phyloP scores from a whole-genome alignment of 176 grass and related monocot species.

The Avena atlantica region DNA sequence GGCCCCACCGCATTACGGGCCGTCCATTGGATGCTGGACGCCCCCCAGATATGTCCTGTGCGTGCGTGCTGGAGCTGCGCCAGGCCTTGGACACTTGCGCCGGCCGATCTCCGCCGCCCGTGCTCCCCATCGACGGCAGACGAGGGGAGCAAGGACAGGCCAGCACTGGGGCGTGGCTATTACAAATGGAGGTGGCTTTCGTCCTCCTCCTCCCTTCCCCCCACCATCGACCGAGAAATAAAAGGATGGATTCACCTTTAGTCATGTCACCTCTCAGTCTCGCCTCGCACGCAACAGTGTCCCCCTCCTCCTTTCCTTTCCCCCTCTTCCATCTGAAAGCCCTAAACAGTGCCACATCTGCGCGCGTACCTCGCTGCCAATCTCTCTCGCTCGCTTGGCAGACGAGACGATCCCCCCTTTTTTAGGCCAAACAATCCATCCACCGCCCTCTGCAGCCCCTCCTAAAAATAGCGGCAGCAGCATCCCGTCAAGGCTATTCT shows the following conservation, averaged over 20 bases:
- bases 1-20: slow-evolving; percentile 12
- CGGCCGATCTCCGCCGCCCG: neutral
- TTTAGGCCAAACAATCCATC: slow-evolving; percentile 60
- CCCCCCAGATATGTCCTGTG: slow-evolving; percentile 38
- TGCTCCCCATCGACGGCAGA: neutral
- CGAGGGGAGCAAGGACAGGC: neutral
- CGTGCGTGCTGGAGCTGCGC: slow-evolving; percentile 17
- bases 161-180: neutral
- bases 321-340: slow-evolving; percentile 49
- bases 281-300: slow-evolving; percentile 27
- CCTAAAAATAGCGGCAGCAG: slow-evolving; percentile 53
- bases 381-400: slow-evolving; percentile 40
- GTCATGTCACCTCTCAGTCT: slow-evolving; percentile 53
- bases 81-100: slow-evolving; percentile 25
- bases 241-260: slow-evolving; percentile 10
- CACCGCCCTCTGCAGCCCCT: slow-evolving; percentile 16
- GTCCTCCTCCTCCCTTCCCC: slow-evolving; percentile 44
- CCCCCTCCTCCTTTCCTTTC: slow-evolving; percentile 6
- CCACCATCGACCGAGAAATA: neutral
- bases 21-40: slow-evolving; percentile 52
- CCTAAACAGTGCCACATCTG: slow-evolving; percentile 36
- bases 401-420: slow-evolving; percentile 39
- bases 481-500: slow-evolving; percentile 1
- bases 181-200: slow-evolving; percentile 42
- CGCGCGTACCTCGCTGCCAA: neutral